A percentile compares a stretch with the other conserved stretches of the same genome.
Evolutionary conservation across 257 asterid species (phyloP).

Genomic region (Fraxinus anomala): DNA sequence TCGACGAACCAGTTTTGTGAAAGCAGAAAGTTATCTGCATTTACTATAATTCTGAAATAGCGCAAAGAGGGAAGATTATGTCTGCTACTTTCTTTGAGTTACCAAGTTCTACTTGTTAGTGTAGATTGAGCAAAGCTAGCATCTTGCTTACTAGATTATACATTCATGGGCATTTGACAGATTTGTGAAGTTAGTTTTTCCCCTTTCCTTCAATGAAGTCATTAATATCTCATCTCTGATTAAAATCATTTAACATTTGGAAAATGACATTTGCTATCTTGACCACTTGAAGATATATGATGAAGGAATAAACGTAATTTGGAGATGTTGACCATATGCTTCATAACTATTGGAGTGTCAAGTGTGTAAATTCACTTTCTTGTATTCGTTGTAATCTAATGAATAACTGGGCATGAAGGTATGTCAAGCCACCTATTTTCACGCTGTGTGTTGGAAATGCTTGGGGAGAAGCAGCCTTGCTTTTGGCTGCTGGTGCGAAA

Average conservation of each 20-base stretch:
- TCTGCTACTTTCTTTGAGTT: not conserved
- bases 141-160: not conserved
- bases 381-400: constrained; percentile 18
- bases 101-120: not conserved
- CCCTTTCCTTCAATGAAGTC: not conserved
- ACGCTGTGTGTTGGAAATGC: constrained; percentile 97
- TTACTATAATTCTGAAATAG: not conserved
- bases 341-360: not conserved
- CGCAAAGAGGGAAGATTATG: not conserved
- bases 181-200: not conserved
- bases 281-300: constrained; percentile 17
- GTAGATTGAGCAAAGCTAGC: not conserved
- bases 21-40: not conserved
- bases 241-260: not conserved
- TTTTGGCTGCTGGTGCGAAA: constrained; percentile 92
- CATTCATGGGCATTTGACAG: not conserved
- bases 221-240: not conserved
- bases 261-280: too few species aligned
- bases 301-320: not conserved
- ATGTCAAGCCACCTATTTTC: constrained; percentile 83
- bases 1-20: not conserved
- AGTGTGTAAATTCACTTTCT: constrained; percentile 12
- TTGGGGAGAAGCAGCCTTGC: constrained; percentile 99
- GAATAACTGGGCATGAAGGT: constrained; percentile 43
- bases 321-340: not conserved